Conservation (phyloP, 2,329 filamentous ascomycete genomes). For the Colletotrichum agaves region DNA sequence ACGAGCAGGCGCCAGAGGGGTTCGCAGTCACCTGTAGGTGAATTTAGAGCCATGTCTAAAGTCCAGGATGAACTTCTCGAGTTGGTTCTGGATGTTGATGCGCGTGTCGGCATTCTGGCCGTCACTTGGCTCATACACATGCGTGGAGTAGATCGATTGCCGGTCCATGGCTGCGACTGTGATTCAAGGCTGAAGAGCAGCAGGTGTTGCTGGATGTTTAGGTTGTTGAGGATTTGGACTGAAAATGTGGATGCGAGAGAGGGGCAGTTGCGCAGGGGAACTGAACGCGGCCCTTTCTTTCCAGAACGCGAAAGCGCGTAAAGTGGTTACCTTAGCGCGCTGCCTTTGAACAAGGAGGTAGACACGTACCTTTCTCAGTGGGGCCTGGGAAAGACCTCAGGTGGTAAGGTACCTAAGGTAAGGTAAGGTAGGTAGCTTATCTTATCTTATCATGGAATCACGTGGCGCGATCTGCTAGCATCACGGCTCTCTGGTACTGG, state of each 20-base stretch:
- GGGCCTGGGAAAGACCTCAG: neutral
- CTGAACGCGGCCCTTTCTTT: conserved; percentile 27
- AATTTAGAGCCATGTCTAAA: conserved; percentile 95
- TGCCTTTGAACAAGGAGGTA: neutral
- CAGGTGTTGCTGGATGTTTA: conserved; percentile 17
- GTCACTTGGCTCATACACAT: conserved; percentile 77
- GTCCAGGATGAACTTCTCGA: conserved; percentile 91
- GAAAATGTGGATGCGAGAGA: conserved; percentile 35
- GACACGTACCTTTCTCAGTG: neutral
- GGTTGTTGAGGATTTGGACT: conserved; percentile 30
- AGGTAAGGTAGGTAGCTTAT: neutral
- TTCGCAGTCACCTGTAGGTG: conserved; percentile 76
- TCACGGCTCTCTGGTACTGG: conserved; percentile 18
- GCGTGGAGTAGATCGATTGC: conserved; percentile 86
- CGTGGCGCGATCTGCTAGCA: conserved; percentile 1
- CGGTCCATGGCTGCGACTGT: conserved; percentile 74
- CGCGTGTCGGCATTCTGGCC: conserved; percentile 76
- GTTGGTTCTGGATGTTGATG: conserved; percentile 78
- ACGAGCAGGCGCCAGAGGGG: neutral
- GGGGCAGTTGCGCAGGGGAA: conserved; percentile 33
- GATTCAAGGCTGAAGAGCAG: neutral
- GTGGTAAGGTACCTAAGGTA: too few species aligned
- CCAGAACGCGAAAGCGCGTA: conserved; percentile 24
- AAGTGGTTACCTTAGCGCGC: conserved; percentile 33
- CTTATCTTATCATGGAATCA: conserved; percentile 14